phyloP scores from a whole-genome alignment of 306 rosid species.

The Vigna radiata region DNA sequence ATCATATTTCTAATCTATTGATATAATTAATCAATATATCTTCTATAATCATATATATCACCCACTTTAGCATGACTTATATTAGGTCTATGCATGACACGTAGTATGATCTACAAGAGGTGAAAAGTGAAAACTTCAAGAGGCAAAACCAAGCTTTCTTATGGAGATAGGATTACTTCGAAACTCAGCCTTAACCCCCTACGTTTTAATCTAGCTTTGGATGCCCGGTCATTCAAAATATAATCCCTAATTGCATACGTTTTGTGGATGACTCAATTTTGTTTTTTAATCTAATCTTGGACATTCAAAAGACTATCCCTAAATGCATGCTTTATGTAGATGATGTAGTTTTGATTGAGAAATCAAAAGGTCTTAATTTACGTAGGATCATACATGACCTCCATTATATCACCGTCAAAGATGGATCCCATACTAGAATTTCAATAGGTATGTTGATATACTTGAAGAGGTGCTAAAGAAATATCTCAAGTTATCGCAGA shows the following conservation, averaged over 20 bases:
- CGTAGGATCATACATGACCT: no score
- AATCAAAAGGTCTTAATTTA: neutral
- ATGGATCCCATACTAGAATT: no score
- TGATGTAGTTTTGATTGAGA: neutral
- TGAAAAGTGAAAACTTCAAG: neutral
- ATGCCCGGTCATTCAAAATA: neutral
- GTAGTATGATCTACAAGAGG: neutral
- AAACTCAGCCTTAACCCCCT: neutral
- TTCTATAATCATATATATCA: neutral
- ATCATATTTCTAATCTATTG: neutral
- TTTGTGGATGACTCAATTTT: neutral
- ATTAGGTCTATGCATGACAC: neutral
- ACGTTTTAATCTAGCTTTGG: neutral
- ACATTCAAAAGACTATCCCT: neutral
- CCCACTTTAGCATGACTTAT: neutral
- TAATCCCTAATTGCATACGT: neutral
- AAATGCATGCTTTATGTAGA: neutral
- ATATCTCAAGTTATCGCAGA: no score
- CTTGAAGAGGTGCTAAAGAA: no score
- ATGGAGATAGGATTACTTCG: no score
- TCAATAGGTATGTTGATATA: no score
- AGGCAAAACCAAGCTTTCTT: neutral
- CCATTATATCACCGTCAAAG: no score
- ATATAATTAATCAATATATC: constrained; percentile 2
- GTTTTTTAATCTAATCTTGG: neutral